These are phyloP conservation scores for Colletotrichum sublineola DNA, from an alignment of 2,329 filamentous ascomycete species.

Conservation along the genomic window DNA sequence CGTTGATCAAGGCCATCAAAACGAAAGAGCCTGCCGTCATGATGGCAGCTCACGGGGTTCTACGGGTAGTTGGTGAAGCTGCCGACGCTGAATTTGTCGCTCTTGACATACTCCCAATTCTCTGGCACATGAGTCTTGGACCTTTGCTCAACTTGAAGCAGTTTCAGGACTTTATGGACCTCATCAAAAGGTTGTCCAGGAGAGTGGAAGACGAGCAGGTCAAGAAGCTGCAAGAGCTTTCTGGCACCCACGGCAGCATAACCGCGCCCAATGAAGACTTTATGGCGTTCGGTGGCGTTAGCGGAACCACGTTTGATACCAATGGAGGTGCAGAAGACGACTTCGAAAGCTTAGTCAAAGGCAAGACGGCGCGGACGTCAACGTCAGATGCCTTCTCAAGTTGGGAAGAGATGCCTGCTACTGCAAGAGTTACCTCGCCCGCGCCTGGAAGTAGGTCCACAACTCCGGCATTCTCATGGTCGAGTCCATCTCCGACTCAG, in stretches of 20 bases:
- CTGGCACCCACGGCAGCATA: slow-evolving; percentile 67
- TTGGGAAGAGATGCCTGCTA: slow-evolving; percentile 62
- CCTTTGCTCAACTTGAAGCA: slow-evolving; percentile 89
- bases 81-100: slow-evolving; percentile 94
- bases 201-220: slow-evolving; percentile 91
- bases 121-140: slow-evolving; percentile 93
- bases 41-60: slow-evolving; percentile 89
- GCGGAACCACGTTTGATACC: slow-evolving; percentile 69
- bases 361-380: slow-evolving; percentile 62
- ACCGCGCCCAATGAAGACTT: slow-evolving; percentile 73
- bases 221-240: slow-evolving; percentile 88
- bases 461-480: slow-evolving; percentile 73
- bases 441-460: slow-evolving; percentile 52
- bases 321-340: slow-evolving; percentile 74
- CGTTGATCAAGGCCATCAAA: slow-evolving; percentile 91
- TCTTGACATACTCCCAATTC: slow-evolving; percentile 87
- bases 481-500: slow-evolving; percentile 64
- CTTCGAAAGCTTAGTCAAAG: slow-evolving; percentile 92
- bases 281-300: slow-evolving; percentile 77
- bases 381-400: slow-evolving; percentile 57
- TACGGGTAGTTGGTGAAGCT: slow-evolving; percentile 83
- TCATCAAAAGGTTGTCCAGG: slow-evolving; percentile 84
- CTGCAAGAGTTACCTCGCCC: slow-evolving; percentile 52
- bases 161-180: slow-evolving; percentile 89
- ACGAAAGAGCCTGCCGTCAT: slow-evolving; percentile 98